Evolutionary conservation across 2,329 filamentous ascomycete genomes (phyloP), one percentile per base, ranked within the genome.

Genomic region (Dryadomyces sulphureus): DNA sequence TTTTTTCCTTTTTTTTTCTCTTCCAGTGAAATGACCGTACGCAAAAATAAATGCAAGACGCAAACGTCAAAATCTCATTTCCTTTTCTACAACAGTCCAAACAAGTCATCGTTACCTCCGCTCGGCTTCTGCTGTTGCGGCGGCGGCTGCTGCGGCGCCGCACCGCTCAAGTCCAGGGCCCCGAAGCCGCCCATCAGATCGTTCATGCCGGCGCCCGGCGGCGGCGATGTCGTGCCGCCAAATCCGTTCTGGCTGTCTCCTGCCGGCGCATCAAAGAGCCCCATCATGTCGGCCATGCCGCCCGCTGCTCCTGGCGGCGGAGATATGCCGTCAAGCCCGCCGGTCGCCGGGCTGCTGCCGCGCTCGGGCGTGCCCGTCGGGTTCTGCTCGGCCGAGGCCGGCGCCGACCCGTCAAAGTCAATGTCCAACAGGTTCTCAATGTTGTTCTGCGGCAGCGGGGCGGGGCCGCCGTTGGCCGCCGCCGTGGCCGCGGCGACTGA

Each of bases 181-280:
- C 80, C 84, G 59, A 98, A 93, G 1, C 89, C 89, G 58, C 87
- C 87, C 70, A 95, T 82, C 57, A 98, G 67, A 62, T 96, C 89
- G 53, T 85, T 84, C 70, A 94, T 75, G 46, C 80, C 84, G 14
- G 46, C 51, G 41, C 49, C 59, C 46, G 50, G 55, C 27, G 45
- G 60, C 55, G 47, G 62, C 56, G 5, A 36, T 12, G 47, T 38
- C 2, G 44, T 20, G 7, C 22, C n/a, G 5, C 25, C 39, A 22
- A 41, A 41, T n/a, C 39, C 27, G 19, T 32, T 42, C 19, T 21
- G 30, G 65, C 61, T 1, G 70, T 72, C 62, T n/a, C 74, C 70
- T 20, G 72, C 68, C 16, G 78, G 77, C 3, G 76, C 78, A 43
- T 82, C 81, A 50, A 84, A 85, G 60, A 86, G 68, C 47, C 79